A percentile compares a stretch with the other conserved stretches of the same genome.
phyloP scores from a whole-genome alignment of 345 rosid species.

The Hibiscus syriacus region DNA sequence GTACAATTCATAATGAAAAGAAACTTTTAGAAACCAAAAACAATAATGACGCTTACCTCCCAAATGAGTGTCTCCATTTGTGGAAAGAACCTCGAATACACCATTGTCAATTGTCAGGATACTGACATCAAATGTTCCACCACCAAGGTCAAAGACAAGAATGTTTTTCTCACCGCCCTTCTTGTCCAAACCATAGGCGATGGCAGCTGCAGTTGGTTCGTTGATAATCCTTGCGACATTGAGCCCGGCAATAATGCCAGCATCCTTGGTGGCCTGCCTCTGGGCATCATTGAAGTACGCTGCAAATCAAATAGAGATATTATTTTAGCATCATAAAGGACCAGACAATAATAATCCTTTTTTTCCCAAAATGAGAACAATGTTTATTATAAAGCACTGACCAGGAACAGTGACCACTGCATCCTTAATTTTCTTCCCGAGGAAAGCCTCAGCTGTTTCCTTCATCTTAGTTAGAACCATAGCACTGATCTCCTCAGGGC shows the following conservation, averaged over 20 bases:
- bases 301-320: conserved; percentile 27
- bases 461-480: conserved; percentile 90
- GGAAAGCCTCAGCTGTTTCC: conserved; percentile 97
- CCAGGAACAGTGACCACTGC: conserved; percentile 99
- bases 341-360: background rate
- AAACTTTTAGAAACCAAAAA: background rate
- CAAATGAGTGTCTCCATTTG: conserved; percentile 97
- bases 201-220: conserved; percentile 98
- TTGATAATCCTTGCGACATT: conserved; percentile 95
- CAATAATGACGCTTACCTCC: conserved; percentile 55
- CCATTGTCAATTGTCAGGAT: conserved; percentile 92
- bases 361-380: too few relatives aligned
- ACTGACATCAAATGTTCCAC: conserved; percentile 99
- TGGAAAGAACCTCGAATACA: conserved; percentile 94
- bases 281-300: conserved; percentile 99
- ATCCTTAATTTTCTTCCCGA: conserved; percentile 95
- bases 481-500: conserved; percentile 95
- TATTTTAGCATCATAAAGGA: background rate
- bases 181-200: conserved; percentile 93
- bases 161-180: conserved; percentile 98
- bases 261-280: conserved; percentile 98
- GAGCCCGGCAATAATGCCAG: conserved; percentile 87
- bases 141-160: conserved; percentile 97
- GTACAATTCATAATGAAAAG: background rate
- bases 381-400: conserved; percentile 18